These are phyloP conservation scores for Rhodotorula taiwanensis DNA, from an alignment of 768 basidiomycete genomes.

Conservation along the genomic window DNA sequence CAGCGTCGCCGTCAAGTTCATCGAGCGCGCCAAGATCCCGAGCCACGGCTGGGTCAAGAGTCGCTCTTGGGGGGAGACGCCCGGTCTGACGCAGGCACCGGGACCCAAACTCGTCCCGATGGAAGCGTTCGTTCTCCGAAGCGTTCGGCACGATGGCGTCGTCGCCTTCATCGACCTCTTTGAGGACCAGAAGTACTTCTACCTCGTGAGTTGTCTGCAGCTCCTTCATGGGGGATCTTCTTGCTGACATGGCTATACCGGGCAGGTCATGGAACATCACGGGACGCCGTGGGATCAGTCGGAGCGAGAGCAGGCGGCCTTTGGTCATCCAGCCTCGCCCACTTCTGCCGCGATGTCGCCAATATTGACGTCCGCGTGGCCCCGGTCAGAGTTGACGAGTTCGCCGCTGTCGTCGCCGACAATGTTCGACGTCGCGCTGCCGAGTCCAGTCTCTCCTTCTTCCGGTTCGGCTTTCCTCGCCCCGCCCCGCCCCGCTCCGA, in stretches of 20 bases:
- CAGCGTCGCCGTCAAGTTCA: conserved; percentile 92
- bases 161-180: conserved; percentile 76
- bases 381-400: neutral
- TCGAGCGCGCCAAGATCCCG: conserved; percentile 51
- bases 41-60: conserved; percentile 42
- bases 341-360: conserved; percentile 7
- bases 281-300: conserved; percentile 68
- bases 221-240: neutral
- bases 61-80: conserved; percentile 26
- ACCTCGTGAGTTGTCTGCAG: conserved; percentile 57
- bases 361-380: conserved; percentile 1
- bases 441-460: conserved; percentile 6
- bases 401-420: conserved; percentile 30
- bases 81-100: conserved; percentile 16
- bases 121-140: conserved; percentile 69
- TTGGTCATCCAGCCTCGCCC: conserved; percentile 5
- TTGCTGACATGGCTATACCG: neutral
- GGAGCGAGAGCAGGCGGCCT: conserved; percentile 13
- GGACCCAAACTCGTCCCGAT: conserved; percentile 54
- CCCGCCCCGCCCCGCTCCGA: conserved; percentile 43
- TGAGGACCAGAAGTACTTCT: conserved; percentile 77
- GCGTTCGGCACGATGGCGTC: conserved; percentile 70
- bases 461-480: conserved; percentile 11
- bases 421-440: conserved; percentile 19
- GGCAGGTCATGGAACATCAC: conserved; percentile 60